A percentile compares a stretch with the other conserved stretches of the same genome.
Evolutionary conservation across 805 yeast genomes (phyloP).

Genomic region (Lipomyces kockii): DNA sequence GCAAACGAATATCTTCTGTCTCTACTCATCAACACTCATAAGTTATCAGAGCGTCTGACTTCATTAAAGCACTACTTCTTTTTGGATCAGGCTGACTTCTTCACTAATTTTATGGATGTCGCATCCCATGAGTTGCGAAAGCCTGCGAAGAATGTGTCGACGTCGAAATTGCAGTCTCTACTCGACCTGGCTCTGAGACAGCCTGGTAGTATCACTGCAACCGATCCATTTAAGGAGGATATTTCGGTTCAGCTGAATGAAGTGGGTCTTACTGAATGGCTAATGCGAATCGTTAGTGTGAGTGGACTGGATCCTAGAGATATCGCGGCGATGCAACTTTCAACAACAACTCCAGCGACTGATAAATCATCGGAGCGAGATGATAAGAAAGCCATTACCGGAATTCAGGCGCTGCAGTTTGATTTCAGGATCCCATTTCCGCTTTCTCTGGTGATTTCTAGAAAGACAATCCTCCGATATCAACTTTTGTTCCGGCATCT

Average conservation of each 20-base stretch:
- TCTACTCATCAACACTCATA: conserved; percentile 64
- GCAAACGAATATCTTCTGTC: conserved; percentile 68
- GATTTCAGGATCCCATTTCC: conserved; percentile 76
- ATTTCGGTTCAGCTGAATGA: conserved; percentile 44
- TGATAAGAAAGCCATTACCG: conserved; percentile 38
- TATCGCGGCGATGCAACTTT: conserved; percentile 25
- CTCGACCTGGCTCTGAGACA: conserved; percentile 48
- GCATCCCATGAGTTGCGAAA: conserved; percentile 60
- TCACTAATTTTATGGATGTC: conserved; percentile 58
- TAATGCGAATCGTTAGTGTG: conserved; percentile 45
- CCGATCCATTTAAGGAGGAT: conserved; percentile 47
- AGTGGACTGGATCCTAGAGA: conserved; percentile 45
- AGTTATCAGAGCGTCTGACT: conserved; percentile 54
- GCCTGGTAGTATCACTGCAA: conserved; percentile 48
- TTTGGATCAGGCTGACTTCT: conserved; percentile 55
- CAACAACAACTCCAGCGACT: conserved; percentile 14
- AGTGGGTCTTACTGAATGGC: conserved; percentile 45
- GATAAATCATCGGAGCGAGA: conserved; percentile 29
- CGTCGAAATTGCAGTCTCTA: conserved; percentile 45
- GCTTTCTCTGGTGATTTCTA: conserved; percentile 70
- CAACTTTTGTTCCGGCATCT: conserved; percentile 79
- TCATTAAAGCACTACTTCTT: conserved; percentile 64
- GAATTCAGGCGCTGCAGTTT: conserved; percentile 46
- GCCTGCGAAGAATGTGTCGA: conserved; percentile 42
- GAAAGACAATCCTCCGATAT: conserved; percentile 73